phyloP scores from a whole-genome alignment of 1,284 basidiomycete species.

The Meira nashicola region DNA sequence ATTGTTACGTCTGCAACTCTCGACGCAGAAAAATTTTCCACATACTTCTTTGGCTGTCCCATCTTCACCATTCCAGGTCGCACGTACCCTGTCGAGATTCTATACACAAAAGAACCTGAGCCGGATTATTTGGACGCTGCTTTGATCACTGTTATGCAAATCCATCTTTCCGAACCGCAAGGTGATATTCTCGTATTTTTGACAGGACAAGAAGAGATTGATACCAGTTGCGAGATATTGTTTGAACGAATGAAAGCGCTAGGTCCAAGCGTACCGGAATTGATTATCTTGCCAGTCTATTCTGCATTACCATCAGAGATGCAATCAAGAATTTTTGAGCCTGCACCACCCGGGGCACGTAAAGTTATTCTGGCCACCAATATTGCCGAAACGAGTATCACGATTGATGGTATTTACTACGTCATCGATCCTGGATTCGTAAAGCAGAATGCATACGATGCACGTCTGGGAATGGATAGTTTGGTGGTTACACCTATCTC shows the following conservation, averaged over 20 bases:
- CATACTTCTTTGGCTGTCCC: conserved; percentile 95
- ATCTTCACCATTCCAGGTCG: conserved; percentile 99
- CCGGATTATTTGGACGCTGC: conserved; percentile 97
- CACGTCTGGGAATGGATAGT: conserved; percentile 95
- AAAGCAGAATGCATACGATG: conserved; percentile 98
- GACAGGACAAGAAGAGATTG: conserved; percentile 97
- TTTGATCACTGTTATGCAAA: conserved; percentile 98
- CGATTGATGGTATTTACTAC: conserved; percentile 97
- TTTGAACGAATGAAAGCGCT: conserved; percentile 97
- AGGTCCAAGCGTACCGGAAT: conserved; percentile 91
- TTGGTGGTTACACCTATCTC: conserved; percentile 97
- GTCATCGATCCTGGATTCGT: conserved; percentile 96
- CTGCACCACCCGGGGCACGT: conserved; percentile 88
- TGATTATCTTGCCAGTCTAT: conserved; percentile 94
- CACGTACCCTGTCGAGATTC: conserved; percentile 93
- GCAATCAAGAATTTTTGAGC: conserved; percentile 94
- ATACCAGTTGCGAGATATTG: conserved; percentile 92
- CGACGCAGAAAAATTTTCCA: conserved; percentile 98
- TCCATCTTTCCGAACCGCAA: conserved; percentile 93
- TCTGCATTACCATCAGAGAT: conserved; percentile 96
- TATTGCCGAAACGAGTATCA: conserved; percentile 96
- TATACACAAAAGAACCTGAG: conserved; percentile 98
- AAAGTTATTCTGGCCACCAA: conserved; percentile 99
- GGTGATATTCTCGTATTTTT: conserved; percentile 95
- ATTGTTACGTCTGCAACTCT: conserved; percentile 98